Evolutionary conservation across 1,284 basidiomycete species (phyloP).

Genomic region (Rhodotorula sp.): DNA sequence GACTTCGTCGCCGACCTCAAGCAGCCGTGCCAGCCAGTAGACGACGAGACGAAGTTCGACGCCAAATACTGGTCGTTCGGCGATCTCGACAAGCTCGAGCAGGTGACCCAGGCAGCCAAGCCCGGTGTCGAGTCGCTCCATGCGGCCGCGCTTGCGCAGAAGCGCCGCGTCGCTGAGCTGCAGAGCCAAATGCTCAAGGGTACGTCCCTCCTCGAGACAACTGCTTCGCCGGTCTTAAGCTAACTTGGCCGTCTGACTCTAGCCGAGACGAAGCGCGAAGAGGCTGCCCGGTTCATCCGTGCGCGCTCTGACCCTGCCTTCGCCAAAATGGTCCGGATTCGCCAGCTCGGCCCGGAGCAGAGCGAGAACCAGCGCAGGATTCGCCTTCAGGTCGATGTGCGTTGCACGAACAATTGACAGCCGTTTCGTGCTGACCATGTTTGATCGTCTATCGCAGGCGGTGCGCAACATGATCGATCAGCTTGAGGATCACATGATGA

Average conservation of each 20-base stretch:
- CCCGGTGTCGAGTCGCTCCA: constrained; percentile 46
- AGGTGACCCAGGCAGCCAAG: constrained; percentile 45
- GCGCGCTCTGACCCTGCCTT: constrained; percentile 75
- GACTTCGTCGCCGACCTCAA: constrained; percentile 35
- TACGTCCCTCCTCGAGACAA: constrained; percentile 39
- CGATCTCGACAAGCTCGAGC: constrained; percentile 47
- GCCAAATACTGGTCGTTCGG: constrained; percentile 50
- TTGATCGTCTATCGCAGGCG: constrained; percentile 51
- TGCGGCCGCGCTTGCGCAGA: constrained; percentile 46
- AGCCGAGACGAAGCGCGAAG: constrained; percentile 73
- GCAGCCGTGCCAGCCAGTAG: constrained; percentile 25
- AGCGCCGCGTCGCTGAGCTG: constrained; percentile 52
- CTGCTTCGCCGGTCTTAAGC: not conserved
- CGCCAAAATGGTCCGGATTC: constrained; percentile 72
- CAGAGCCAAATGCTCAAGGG: constrained; percentile 55
- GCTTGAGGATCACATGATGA: constrained; percentile 70
- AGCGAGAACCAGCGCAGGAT: constrained; percentile 76
- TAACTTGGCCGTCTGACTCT: not conserved
- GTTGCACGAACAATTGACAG: constrained; percentile 35
- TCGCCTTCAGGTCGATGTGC: constrained; percentile 66
- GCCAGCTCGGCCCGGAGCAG: constrained; percentile 83
- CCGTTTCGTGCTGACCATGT: not conserved
- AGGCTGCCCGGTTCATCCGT: constrained; percentile 70
- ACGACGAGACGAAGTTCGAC: constrained; percentile 27
- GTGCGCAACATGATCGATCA: constrained; percentile 72